Base-by-base conservation (phyloP, 352 stramenopile species). In the Globisporangium heterothallicum region DNA sequence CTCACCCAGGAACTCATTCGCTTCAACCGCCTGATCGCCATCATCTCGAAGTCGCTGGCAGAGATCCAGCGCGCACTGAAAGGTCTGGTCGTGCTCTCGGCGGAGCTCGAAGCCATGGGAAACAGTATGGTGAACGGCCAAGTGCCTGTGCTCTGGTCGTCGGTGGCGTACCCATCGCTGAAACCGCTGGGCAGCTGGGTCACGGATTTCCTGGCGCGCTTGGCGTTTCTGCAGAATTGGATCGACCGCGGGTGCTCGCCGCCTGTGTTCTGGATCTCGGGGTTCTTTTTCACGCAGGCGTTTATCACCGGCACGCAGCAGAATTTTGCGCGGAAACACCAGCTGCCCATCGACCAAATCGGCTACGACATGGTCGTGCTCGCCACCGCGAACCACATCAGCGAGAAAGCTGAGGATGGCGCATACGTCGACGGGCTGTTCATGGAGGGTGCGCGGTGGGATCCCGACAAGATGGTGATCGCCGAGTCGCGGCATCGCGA, bases 241-340 rank as follows among this genome's bases (percentile, higher is more conserved):
- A 67, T 97, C 48, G 78, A 84, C 26, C 72, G 74, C 6, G 73
- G 84, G 13, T 52, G 65, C 13, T 73, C 88, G 1, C 92, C 92
- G 0, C 70, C 74, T 0, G 85, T 97, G 38, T 98, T 91, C 54
- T 98, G 92, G 92, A 88, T 98, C 47, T 96, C 81, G 14, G 92
- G 90, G 0, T 97, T 97, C 70, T 97, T 96, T 67, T 97, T 97
- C 70, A 96, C 90, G 18, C 91, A 97, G 59, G 89, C 89, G 0
- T 97, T 97, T 53, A 95, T 97, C 59, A 97, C 90, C 3, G 91
- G 90, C 42, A 97, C 88, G 4, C 75, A 96, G 50, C 91, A 97
- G 55, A 97, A 97, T 59, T 97, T 85, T 67, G 91, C 91, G 12
- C 77, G 91, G 13, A 96, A 96, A 49, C 75, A 97, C 60, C 66